These are phyloP conservation scores for Kodamaea nitidulidarum DNA, from an alignment of 805 yeast genomes.

Conservation along the genomic window DNA sequence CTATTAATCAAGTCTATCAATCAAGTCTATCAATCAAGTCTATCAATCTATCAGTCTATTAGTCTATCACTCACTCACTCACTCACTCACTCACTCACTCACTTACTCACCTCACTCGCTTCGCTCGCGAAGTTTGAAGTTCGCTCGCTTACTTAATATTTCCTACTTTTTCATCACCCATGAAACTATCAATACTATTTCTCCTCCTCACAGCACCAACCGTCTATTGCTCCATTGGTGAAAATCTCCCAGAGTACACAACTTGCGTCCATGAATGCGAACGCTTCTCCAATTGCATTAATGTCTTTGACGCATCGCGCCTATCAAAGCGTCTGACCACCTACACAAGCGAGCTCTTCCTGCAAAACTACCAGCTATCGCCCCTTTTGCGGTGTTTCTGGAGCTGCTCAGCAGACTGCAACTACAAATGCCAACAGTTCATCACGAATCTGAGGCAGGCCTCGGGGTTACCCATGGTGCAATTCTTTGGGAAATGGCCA, in stretches of 20 bases:
- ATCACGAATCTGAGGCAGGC: slow-evolving; percentile 22
- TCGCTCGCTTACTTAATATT: no score
- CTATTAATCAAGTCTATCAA: no score
- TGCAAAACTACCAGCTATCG: slow-evolving; percentile 4
- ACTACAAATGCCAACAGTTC: slow-evolving; percentile 37
- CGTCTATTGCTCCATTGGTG: slow-evolving; percentile 24
- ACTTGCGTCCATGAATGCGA: slow-evolving; percentile 24
- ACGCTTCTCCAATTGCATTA: slow-evolving; percentile 16
- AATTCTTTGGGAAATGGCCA: slow-evolving; percentile 45
- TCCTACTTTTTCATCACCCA: not conserved
- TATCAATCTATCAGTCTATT: no score
- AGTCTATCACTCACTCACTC: no score
- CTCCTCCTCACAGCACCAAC: not conserved
- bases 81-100: no score
- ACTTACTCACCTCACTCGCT: no score
- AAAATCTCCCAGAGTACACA: slow-evolving; percentile 27
- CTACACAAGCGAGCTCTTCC: slow-evolving; percentile 5
- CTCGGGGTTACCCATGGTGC: slow-evolving; percentile 27
- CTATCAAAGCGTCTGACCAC: not conserved
- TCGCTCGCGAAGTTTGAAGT: no score
- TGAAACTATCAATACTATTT: slow-evolving; percentile 3
- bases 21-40: no score
- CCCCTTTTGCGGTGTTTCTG: slow-evolving; percentile 17
- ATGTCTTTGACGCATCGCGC: slow-evolving; percentile 9
- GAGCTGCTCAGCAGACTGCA: slow-evolving; percentile 36